A percentile compares a stretch with the other conserved stretches of the same genome.
These are phyloP conservation scores for Scenedesmus sp. DNA, from an alignment of 163 green algal genomes.

Conservation along the genomic window DNA sequence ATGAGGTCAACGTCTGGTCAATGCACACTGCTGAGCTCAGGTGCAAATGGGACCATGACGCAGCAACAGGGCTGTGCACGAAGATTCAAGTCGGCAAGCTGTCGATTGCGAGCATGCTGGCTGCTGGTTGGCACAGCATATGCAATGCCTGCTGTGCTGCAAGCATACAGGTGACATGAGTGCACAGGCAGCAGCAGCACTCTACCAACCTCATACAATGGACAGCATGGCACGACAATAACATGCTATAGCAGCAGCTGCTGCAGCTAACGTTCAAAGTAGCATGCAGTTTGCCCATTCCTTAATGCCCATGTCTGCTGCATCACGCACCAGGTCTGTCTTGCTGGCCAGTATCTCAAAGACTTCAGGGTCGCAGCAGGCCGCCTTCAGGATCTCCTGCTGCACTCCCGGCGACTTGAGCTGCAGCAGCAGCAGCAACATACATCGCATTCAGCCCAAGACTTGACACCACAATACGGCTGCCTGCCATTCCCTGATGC, in stretches of 20 bases:
- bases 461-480: too few species aligned
- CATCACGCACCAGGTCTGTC: constrained; percentile 43
- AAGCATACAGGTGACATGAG: background rate
- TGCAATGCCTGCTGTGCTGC: background rate
- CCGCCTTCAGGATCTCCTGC: constrained; percentile 39
- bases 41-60: too few species aligned
- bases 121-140: background rate
- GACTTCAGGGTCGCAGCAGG: constrained; percentile 43
- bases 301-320: background rate
- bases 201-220: too few species aligned
- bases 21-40: background rate
- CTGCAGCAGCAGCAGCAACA: background rate
- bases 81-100: too few species aligned
- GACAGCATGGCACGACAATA: too few species aligned
- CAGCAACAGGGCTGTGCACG: too few species aligned
- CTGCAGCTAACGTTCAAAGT: background rate
- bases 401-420: constrained; percentile 47
- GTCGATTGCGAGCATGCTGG: too few species aligned
- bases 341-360: constrained; percentile 44
- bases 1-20: background rate
- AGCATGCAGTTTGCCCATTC: too few species aligned
- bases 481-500: too few species aligned
- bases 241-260: background rate
- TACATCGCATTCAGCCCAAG: too few species aligned
- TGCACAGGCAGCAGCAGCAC: background rate